Evolutionary conservation across 2,329 filamentous ascomycete species (phyloP).

Genomic region (Alternaria consortialis): DNA sequence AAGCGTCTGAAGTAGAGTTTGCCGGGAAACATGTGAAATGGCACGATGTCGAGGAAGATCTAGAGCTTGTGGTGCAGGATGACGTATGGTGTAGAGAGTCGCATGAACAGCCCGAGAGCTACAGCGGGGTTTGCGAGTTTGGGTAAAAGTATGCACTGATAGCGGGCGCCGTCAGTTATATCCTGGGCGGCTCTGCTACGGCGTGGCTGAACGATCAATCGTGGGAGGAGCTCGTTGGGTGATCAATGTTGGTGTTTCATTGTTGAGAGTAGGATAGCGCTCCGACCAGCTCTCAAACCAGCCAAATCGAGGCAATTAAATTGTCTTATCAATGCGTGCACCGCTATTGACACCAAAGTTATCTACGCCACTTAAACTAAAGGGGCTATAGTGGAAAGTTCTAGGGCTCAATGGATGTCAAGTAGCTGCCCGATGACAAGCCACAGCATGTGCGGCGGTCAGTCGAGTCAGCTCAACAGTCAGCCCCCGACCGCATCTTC

Average conservation of each 20-base stretch:
- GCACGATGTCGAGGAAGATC: constrained; percentile 26
- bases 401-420: constrained; percentile 10
- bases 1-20: constrained; percentile 33
- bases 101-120: constrained; percentile 14
- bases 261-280: constrained; percentile 43
- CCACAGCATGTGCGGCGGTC: constrained; percentile 16
- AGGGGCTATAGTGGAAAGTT: constrained; percentile 12
- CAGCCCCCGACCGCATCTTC: constrained; percentile 22
- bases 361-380: background rate
- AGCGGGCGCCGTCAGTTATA: constrained; percentile 5
- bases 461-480: constrained; percentile 21
- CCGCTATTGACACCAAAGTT: constrained; percentile 2
- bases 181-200: constrained; percentile 11
- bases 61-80: constrained; percentile 32
- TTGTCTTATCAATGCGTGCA: constrained; percentile 27
- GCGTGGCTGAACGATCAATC: constrained; percentile 17
- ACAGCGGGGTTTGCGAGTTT: constrained; percentile 15
- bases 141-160: background rate
- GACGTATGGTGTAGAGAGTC: constrained; percentile 34
- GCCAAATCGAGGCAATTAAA: constrained; percentile 20
- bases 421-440: constrained; percentile 18
- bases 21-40: constrained; percentile 41
- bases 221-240: constrained; percentile 17
- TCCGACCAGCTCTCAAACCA: constrained; percentile 30
- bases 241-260: constrained; percentile 31